phyloP scores from a whole-genome alignment of 2,329 filamentous ascomycete species.

The Mycosphaerelloides madeirae region DNA sequence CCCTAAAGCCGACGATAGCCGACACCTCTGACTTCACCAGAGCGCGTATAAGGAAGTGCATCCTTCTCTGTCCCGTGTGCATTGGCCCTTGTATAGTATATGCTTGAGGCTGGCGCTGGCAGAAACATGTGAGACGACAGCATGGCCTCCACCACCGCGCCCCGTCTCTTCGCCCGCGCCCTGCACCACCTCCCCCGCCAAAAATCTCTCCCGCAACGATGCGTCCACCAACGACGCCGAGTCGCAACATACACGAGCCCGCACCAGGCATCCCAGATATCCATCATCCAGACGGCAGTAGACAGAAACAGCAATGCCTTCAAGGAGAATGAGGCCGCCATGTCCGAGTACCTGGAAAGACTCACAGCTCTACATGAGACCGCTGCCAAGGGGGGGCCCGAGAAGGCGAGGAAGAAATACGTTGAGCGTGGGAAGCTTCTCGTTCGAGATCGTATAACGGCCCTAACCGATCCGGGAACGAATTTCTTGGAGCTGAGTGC shows the following conservation, averaged over 20 bases:
- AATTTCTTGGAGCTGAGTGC: constrained; percentile 90
- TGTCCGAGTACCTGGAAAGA: constrained; percentile 66
- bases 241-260: constrained; percentile 74
- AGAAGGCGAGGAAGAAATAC: constrained; percentile 84
- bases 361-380: constrained; percentile 66
- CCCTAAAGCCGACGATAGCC: constrained; percentile 3
- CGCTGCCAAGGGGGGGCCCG: constrained; percentile 65
- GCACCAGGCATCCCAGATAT: constrained; percentile 78
- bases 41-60: background rate
- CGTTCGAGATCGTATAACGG: constrained; percentile 79
- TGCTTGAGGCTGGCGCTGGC: background rate
- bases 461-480: constrained; percentile 81
- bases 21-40: background rate
- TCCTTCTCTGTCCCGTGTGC: background rate
- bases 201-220: constrained; percentile 10
- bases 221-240: constrained; percentile 31
- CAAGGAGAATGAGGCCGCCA: constrained; percentile 72
- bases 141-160: constrained; percentile 15
- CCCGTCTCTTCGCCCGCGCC: constrained; percentile 13
- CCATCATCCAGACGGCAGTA: constrained; percentile 68
- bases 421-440: constrained; percentile 88
- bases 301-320: constrained; percentile 75
- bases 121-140: constrained; percentile 5
- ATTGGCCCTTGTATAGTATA: constrained; percentile 2
- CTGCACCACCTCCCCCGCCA: constrained; percentile 14